Conservation (phyloP, 257 asterid species). For the Paraleonurus japonicus region DNA sequence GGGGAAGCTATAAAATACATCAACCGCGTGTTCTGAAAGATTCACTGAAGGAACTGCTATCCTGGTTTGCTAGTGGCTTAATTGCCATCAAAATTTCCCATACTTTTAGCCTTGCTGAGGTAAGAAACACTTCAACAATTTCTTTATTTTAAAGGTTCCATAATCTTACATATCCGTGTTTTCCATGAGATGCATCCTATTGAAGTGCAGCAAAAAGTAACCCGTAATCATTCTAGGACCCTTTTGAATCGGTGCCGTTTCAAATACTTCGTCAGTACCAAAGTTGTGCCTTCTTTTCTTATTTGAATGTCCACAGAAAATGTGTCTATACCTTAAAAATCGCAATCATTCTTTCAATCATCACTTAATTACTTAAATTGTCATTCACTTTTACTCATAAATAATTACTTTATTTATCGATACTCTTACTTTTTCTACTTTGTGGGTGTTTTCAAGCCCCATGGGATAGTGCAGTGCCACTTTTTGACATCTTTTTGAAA, state of each 20-base stretch:
- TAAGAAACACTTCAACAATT: slow-evolving; percentile 34
- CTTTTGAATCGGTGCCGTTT: neutral
- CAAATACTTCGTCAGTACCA: no score
- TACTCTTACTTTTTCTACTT: no score
- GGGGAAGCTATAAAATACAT: slow-evolving; percentile 87
- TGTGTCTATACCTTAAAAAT: no score
- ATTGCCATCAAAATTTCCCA: slow-evolving; percentile 71
- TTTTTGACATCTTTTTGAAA: no score
- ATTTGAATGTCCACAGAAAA: no score
- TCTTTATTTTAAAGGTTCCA: neutral
- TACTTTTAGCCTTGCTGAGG: slow-evolving; percentile 64
- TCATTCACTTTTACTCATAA: no score
- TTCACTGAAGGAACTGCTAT: slow-evolving; percentile 76
- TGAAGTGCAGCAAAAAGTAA: neutral
- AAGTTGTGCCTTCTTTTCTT: no score
- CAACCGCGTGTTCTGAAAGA: slow-evolving; percentile 66
- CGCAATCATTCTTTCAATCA: no score
- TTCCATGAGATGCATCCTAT: neutral
- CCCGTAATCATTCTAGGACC: neutral
- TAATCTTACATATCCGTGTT: neutral
- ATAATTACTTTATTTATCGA: no score
- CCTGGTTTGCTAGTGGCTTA: slow-evolving; percentile 78
- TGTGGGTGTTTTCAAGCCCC: no score
- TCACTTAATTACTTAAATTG: no score
- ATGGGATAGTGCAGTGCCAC: no score